These are phyloP conservation scores for Nannizziopsis barbatae DNA, from an alignment of 2,329 filamentous ascomycete species.

Conservation along the genomic window DNA sequence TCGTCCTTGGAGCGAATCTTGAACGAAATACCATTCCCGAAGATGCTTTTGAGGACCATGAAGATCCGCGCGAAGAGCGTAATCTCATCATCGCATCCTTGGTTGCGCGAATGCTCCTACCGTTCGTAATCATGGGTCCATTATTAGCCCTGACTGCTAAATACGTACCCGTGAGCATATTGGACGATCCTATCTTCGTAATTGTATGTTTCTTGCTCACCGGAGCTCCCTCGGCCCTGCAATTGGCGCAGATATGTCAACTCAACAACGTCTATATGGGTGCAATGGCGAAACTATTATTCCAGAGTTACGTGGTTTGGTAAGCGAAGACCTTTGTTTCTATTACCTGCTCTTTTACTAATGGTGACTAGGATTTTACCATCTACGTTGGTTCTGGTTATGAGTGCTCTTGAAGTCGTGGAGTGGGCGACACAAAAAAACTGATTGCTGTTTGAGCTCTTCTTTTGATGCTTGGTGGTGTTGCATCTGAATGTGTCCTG, in stretches of 20 bases:
- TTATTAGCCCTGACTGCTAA: slow-evolving; percentile 78
- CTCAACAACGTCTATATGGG: slow-evolving; percentile 93
- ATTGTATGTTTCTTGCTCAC: slow-evolving; percentile 95
- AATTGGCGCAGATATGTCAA: slow-evolving; percentile 96
- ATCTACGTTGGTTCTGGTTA: slow-evolving; percentile 78
- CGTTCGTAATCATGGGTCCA: slow-evolving; percentile 84
- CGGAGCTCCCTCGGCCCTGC: slow-evolving; percentile 82
- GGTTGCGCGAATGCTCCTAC: slow-evolving; percentile 81
- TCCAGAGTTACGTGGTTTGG: slow-evolving; percentile 96
- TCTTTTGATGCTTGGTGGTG: too few species aligned
- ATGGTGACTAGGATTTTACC: slow-evolving; percentile 64
- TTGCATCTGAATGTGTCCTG: too few species aligned
- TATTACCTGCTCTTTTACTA: not conserved
- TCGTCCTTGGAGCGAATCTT: slow-evolving; percentile 88
- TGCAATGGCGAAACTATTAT: slow-evolving; percentile 83
- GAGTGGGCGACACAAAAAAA: slow-evolving; percentile 56
- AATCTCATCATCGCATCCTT: slow-evolving; percentile 78
- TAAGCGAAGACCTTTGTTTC: slow-evolving; percentile 34
- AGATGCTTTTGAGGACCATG: slow-evolving; percentile 52
- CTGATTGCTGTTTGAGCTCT: too few species aligned
- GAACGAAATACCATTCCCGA: slow-evolving; percentile 78
- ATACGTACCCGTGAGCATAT: slow-evolving; percentile 80
- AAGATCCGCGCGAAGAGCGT: slow-evolving; percentile 56
- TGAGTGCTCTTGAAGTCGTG: slow-evolving; percentile 83
- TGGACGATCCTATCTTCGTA: slow-evolving; percentile 96